phyloP scores from a whole-genome alignment of 805 yeast species.

The Yarrowia sp. region DNA sequence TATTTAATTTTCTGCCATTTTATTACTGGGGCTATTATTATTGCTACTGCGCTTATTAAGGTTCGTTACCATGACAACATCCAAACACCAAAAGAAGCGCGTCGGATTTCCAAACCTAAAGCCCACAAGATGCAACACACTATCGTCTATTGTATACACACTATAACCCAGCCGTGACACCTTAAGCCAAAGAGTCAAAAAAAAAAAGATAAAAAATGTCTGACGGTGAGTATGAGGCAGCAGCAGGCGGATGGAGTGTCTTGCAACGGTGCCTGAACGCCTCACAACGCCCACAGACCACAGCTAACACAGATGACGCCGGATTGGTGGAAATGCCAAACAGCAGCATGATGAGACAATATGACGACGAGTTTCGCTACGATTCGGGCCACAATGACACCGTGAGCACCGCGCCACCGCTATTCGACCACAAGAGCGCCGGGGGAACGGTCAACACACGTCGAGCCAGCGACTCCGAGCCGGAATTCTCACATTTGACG shows the following conservation, averaged over 20 bases:
- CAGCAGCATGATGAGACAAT: conserved; percentile 19
- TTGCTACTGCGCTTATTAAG: no score
- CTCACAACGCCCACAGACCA: neutral
- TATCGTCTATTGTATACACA: conserved; percentile 10
- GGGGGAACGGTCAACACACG: conserved; percentile 11
- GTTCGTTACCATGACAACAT: conserved; percentile 21
- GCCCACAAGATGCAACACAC: conserved; percentile 35
- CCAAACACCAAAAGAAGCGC: conserved; percentile 25
- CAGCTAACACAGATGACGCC: conserved; percentile 11
- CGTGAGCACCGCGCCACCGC: conserved; percentile 31
- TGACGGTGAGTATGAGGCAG: conserved; percentile 24
- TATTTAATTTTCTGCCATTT: no score
- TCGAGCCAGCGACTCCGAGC: conserved; percentile 22
- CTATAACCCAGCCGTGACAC: conserved; percentile 15
- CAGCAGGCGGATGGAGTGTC: neutral
- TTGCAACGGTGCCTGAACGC: no score
- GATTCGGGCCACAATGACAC: conserved; percentile 19
- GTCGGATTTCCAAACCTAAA: conserved; percentile 3
- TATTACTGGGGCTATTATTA: no score
- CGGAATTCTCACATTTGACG: conserved; percentile 13
- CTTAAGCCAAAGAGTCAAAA: neutral
- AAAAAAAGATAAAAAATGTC: conserved; percentile 11
- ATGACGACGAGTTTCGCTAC: conserved; percentile 29
- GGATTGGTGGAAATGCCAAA: conserved; percentile 36
- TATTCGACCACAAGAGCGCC: conserved; percentile 23